These are phyloP conservation scores for Pleurotus ostreatus DNA, from an alignment of 768 basidiomycete species.

Conservation along the genomic window DNA sequence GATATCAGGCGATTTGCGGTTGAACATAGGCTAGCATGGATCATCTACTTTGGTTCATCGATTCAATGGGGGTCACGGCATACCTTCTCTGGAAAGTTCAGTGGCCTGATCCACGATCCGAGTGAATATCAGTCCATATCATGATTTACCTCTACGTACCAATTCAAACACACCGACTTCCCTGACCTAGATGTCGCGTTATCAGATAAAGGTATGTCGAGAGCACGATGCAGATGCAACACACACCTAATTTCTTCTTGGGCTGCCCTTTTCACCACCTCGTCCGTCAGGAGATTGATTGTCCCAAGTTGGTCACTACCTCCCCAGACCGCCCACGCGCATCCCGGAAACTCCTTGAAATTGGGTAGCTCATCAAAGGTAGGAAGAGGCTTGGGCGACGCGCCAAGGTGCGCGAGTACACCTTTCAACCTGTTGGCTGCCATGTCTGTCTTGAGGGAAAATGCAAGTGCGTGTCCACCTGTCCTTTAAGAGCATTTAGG, in stretches of 20 bases:
- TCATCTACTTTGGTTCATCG: background rate
- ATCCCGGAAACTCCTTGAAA: constrained; percentile 54
- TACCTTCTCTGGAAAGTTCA: constrained; percentile 66
- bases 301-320: constrained; percentile 63
- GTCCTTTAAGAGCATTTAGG: too few relatives aligned
- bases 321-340: constrained; percentile 71
- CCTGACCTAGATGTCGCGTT: constrained; percentile 35
- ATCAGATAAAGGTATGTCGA: background rate
- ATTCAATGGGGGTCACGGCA: background rate
- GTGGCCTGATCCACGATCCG: constrained; percentile 38
- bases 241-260: constrained; percentile 55
- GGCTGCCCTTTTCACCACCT: constrained; percentile 56
- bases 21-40: constrained; percentile 46
- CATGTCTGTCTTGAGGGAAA: constrained; percentile 16
- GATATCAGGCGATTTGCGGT: constrained; percentile 49
- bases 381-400: constrained; percentile 18
- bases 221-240: background rate
- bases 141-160: constrained; percentile 33
- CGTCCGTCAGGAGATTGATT: constrained; percentile 59
- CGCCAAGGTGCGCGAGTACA: constrained; percentile 23
- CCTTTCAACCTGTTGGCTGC: constrained; percentile 25
- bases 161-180: constrained; percentile 55
- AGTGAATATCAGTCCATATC: background rate
- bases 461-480: too few relatives aligned
- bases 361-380: constrained; percentile 34